These are phyloP conservation scores for Croton setiger DNA, from an alignment of 441 rosid species.

Conservation along the genomic window DNA sequence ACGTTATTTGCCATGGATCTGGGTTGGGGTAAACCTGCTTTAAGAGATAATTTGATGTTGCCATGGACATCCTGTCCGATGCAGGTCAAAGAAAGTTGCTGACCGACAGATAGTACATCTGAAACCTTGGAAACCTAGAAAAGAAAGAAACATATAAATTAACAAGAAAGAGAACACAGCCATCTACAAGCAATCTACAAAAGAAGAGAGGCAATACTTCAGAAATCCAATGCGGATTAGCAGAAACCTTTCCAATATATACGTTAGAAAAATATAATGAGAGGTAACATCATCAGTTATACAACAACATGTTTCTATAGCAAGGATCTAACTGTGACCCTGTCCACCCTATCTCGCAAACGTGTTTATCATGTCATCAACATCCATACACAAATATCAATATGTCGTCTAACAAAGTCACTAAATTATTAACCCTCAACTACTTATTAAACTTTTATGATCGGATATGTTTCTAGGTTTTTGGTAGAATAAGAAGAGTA, in stretches of 20 bases:
- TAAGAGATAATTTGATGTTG: constrained; percentile 85
- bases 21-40: constrained; percentile 47
- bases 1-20: constrained; percentile 25
- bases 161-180: too few species aligned
- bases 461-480: too few species aligned
- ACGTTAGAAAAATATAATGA: neutral
- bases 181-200: neutral
- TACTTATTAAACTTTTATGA: neutral
- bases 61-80: constrained; percentile 95
- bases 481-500: too few species aligned
- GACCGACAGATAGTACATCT: constrained; percentile 74
- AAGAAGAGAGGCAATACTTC: neutral
- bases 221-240: neutral
- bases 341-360: neutral
- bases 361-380: neutral
- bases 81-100: constrained; percentile 79
- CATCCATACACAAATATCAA: neutral
- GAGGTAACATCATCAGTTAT: neutral
- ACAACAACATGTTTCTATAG: neutral
- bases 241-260: neutral
- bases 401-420: neutral
- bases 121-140: constrained; percentile 78
- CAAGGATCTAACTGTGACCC: neutral
- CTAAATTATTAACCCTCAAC: neutral
- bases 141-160: constrained; percentile 2